These are phyloP conservation scores for Betula pendula DNA, from an alignment of 306 rosid species.

Conservation along the genomic window DNA sequence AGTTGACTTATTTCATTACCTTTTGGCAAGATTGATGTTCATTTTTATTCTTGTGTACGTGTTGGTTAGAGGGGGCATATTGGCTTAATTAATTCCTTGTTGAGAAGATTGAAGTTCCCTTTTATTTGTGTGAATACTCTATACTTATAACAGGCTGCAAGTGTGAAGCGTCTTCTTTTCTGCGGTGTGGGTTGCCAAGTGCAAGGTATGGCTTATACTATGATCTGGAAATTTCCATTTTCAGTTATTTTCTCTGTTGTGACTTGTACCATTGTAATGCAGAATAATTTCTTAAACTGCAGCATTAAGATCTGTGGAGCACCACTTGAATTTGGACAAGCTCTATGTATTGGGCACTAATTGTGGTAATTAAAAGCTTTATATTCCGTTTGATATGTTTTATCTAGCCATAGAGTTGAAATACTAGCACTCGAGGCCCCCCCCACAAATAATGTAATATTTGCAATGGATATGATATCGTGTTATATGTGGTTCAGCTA, in stretches of 20 bases:
- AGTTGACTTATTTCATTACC: neutral
- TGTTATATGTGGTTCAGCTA: neutral
- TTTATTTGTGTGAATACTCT: neutral
- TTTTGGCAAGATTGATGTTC: neutral
- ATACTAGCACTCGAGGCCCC: neutral
- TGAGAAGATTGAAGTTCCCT: too few relatives aligned
- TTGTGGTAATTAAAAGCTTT: conserved; percentile 62
- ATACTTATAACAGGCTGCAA: conserved; percentile 72
- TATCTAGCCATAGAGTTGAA: neutral
- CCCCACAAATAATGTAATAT: neutral
- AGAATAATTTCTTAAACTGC: conserved; percentile 94
- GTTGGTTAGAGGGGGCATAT: neutral
- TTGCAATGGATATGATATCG: neutral
- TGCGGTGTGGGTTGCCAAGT: conserved; percentile 99
- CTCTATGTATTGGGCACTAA: conserved; percentile 97
- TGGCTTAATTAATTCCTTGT: neutral
- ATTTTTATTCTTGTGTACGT: too few relatives aligned
- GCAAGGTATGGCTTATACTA: conserved; percentile 59
- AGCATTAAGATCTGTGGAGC: conserved; percentile 97
- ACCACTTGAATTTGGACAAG: conserved; percentile 84
- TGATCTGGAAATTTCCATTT: conserved; percentile 20
- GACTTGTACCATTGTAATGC: conserved; percentile 90
- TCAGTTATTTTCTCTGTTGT: conserved; percentile 49
- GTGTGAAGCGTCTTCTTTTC: conserved; percentile 94
- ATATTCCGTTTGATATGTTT: conserved; percentile 13